Conservation (phyloP, 495 filamentous ascomycete genomes). For the Xylona heveae region DNA sequence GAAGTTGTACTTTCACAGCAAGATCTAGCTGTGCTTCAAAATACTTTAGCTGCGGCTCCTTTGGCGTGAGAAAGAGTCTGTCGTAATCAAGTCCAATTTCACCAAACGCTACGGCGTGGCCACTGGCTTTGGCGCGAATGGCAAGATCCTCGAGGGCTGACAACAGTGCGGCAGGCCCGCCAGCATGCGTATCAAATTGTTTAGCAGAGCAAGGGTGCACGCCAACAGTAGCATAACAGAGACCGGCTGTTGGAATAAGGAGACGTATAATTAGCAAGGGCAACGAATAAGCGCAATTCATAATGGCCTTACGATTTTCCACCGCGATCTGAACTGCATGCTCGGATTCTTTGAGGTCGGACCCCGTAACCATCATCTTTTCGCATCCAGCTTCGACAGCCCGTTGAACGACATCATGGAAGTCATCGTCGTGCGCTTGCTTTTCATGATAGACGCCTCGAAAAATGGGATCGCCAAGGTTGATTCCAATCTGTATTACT, state of each 20-base stretch:
- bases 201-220: slow-evolving; percentile 73
- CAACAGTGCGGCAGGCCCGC: slow-evolving; percentile 25
- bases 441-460: slow-evolving; percentile 67
- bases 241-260: slow-evolving; percentile 31
- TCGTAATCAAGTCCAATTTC: slow-evolving; percentile 97
- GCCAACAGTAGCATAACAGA: slow-evolving; percentile 73
- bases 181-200: slow-evolving; percentile 40
- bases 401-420: slow-evolving; percentile 52
- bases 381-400: slow-evolving; percentile 55
- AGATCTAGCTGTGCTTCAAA: slow-evolving; percentile 65
- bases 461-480: slow-evolving; percentile 78
- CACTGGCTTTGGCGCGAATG: slow-evolving; percentile 20
- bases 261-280: not conserved
- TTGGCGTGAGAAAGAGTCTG: slow-evolving; percentile 54
- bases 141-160: slow-evolving; percentile 34
- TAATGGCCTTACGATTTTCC: slow-evolving; percentile 39
- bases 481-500: slow-evolving; percentile 55
- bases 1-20: slow-evolving; percentile 56
- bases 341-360: slow-evolving; percentile 54
- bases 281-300: not conserved
- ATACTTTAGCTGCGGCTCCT: slow-evolving; percentile 60
- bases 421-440: slow-evolving; percentile 56
- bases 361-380: slow-evolving; percentile 91
- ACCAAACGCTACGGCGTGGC: slow-evolving; percentile 59
- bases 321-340: slow-evolving; percentile 52